phyloP scores from a whole-genome alignment of 352 stramenopile species.

The Phytophthora hibernalis region DNA sequence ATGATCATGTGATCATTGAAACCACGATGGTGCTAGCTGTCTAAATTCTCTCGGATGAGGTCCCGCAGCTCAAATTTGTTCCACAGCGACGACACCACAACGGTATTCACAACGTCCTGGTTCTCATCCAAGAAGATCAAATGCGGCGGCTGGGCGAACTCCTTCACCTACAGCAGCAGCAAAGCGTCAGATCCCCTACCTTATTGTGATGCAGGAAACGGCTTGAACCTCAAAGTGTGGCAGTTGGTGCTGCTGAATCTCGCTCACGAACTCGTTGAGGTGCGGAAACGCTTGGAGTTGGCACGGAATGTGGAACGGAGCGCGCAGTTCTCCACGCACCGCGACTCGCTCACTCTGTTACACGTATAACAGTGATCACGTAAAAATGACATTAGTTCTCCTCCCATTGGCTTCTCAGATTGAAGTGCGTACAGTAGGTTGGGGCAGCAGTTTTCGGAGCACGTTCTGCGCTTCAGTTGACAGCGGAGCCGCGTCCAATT shows the following conservation, averaged over 20 bases:
- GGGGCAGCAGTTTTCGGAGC: constrained; percentile 27
- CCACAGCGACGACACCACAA: constrained; percentile 47
- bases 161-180: constrained; percentile 35
- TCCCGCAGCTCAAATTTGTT: constrained; percentile 53
- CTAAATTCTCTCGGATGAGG: constrained; percentile 26
- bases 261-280: constrained; percentile 36
- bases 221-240: constrained; percentile 20
- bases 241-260: constrained; percentile 19
- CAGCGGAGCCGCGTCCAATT: constrained; percentile 17
- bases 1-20: no score
- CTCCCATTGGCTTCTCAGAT: neutral
- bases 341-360: constrained; percentile 26
- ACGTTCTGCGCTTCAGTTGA: constrained; percentile 24
- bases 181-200: neutral
- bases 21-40: neutral
- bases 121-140: constrained; percentile 49
- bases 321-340: constrained; percentile 42
- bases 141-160: constrained; percentile 52
- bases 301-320: constrained; percentile 50
- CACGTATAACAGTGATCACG: neutral
- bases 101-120: constrained; percentile 36
- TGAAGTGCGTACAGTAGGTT: constrained; percentile 30
- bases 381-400: no score
- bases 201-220: neutral
- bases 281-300: constrained; percentile 46